phyloP scores from a whole-genome alignment of 495 filamentous ascomycete species.

The Halenospora varia region DNA sequence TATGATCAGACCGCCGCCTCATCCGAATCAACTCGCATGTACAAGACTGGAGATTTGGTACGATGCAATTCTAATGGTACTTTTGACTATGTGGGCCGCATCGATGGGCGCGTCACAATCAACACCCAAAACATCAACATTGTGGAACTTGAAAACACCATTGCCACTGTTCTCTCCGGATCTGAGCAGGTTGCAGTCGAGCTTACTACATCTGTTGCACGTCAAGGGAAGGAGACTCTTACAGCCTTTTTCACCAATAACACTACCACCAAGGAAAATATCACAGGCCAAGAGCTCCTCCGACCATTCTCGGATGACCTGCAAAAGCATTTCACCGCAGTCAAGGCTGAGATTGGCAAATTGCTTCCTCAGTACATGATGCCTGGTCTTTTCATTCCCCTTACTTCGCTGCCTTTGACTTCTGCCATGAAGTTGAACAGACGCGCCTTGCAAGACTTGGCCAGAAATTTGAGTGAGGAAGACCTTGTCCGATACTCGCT shows the following conservation, averaged over 20 bases:
- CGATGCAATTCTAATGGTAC: conserved; percentile 28
- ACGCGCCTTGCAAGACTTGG: not conserved
- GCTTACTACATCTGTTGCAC: not conserved
- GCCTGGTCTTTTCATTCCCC: not conserved
- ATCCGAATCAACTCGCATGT: too few relatives aligned
- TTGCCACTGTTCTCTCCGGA: not conserved
- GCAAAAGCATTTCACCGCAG: not conserved
- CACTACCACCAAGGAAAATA: not conserved
- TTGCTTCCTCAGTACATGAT: not conserved
- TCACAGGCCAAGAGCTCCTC: not conserved
- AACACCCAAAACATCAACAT: conserved; percentile 28
- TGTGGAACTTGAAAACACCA: conserved; percentile 39
- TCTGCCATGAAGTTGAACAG: not conserved
- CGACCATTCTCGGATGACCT: not conserved
- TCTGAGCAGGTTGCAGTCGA: not conserved
- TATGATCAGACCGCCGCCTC: too few relatives aligned
- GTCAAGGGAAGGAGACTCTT: not conserved
- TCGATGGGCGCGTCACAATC: conserved; percentile 28
- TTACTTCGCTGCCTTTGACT: not conserved
- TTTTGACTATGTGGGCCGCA: conserved; percentile 29
- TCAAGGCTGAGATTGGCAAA: not conserved
- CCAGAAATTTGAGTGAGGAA: not conserved
- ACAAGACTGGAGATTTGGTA: conserved; percentile 40
- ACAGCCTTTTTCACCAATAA: not conserved
- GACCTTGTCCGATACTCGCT: not conserved